Evolutionary conservation across 768 basidiomycete genomes (phyloP).

Genomic region (Leccinellum rugosiceps): DNA sequence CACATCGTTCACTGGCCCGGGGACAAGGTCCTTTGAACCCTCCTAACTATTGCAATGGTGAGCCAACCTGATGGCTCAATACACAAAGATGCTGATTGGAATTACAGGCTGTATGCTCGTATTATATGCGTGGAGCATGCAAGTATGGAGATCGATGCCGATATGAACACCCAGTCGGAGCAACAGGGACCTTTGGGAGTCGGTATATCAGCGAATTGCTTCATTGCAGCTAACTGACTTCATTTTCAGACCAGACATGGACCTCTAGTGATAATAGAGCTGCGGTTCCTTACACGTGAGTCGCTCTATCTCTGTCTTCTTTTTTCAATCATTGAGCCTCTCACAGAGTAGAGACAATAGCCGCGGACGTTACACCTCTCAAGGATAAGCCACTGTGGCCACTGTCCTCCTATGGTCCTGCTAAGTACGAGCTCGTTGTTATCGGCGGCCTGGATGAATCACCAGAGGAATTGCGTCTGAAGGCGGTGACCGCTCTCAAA

Average conservation of each 20-base stretch:
- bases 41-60: conserved; percentile 15
- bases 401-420: conserved; percentile 72
- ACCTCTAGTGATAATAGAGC: conserved; percentile 28
- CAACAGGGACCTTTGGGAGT: conserved; percentile 49
- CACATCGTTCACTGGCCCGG: background rate
- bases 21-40: background rate
- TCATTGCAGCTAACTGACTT: conserved; percentile 12
- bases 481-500: conserved; percentile 53
- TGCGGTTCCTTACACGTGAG: conserved; percentile 40
- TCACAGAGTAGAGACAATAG: conserved; percentile 57
- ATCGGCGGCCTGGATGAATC: conserved; percentile 68
- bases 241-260: conserved; percentile 40
- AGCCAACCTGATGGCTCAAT: background rate
- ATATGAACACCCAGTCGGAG: conserved; percentile 54
- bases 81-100: conserved; percentile 1
- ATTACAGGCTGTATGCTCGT: conserved; percentile 55
- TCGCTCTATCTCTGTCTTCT: background rate
- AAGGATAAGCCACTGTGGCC: conserved; percentile 78
- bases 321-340: background rate
- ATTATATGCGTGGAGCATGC: conserved; percentile 61
- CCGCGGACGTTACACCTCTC: conserved; percentile 54
- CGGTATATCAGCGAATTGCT: conserved; percentile 26
- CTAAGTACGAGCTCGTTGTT: conserved; percentile 68
- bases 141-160: conserved; percentile 63
- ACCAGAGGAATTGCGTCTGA: conserved; percentile 74